Conservation (phyloP, 78 protist species). For the Pigoraptor vietnamica region DNA sequence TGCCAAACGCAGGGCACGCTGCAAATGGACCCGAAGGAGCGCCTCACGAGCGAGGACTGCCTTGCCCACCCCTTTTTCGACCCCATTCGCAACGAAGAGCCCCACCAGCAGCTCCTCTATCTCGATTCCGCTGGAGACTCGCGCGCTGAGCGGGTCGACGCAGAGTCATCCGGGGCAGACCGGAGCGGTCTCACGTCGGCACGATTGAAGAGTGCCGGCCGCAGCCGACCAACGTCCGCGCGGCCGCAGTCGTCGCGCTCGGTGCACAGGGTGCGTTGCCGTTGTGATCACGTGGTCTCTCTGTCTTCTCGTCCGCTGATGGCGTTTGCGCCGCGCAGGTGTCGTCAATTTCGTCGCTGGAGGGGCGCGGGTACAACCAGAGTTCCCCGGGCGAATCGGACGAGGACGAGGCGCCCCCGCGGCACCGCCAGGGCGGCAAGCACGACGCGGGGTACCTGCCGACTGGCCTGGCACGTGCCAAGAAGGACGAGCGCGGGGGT, state of each 20-base stretch:
- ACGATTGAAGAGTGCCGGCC: background rate
- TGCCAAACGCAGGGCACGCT: conserved; percentile 34
- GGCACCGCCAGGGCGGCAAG: background rate
- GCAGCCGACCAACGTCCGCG: background rate
- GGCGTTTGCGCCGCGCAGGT: background rate
- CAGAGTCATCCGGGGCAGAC: background rate
- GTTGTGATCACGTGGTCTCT: background rate
- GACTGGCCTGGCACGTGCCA: background rate
- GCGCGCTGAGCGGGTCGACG: background rate
- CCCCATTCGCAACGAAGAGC: background rate
- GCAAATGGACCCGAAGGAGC: conserved; percentile 76
- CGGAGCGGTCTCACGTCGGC: background rate
- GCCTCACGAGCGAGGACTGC: conserved; percentile 77
- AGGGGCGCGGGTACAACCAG: background rate
- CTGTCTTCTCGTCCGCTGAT: background rate
- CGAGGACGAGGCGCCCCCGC: background rate
- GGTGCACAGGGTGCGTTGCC: background rate
- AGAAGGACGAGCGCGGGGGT: background rate
- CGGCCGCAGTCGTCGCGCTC: background rate
- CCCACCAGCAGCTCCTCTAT: background rate
- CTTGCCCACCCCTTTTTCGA: conserved; percentile 79
- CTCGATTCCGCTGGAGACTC: background rate
- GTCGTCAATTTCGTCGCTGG: background rate
- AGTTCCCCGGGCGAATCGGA: background rate
- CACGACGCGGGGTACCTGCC: background rate